Evolutionary conservation across 495 filamentous ascomycete species (phyloP), one percentile per base, ranked within the genome.

Genomic region (Talaromyces thailandensis): DNA sequence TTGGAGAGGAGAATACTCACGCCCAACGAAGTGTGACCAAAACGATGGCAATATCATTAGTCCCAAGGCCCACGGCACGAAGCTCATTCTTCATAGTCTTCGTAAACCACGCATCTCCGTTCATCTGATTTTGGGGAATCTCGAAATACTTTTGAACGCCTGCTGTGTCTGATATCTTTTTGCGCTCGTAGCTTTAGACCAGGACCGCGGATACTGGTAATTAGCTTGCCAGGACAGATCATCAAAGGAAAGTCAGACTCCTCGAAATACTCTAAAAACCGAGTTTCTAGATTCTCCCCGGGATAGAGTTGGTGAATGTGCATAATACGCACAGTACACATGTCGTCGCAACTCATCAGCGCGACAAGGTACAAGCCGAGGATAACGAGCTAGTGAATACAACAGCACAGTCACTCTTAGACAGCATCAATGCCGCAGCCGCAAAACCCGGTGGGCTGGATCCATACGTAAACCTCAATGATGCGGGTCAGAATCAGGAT

Each of bases 401-500:
- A 8, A 63, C 61, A 7, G 57, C 65, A 1, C 63, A 64, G 2
- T 23, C 37, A 12, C 56, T 67, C 9, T 58, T 67, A 26, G 37
- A 55, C 9, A 55, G 14, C 2, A 64, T 68, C 23, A 64, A 70
- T 12, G 56, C 59, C 16, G 65, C 66, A 11, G 62, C 68, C 3
- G 51, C 35, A 24, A 25, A 51, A 18, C 25, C 67, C 31, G 64
- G 60, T 6, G 61, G 56, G 0, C 65, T 58, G 25, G 56, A 69
- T 45, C 65, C 64, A 16, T 72, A 69, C 28, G 9, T 68, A 16
- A 72, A 72, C 55, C 40, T 71, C 6, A 74, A 74, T 29, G 71
- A 74, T 52, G 72, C 72, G 14, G 68, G 62, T 23, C 29, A 28
- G 25, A 62, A 64, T 60, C 64, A 69, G 62, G 60, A 65, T 45